These are phyloP conservation scores for Blechomonas ayalai DNA, from an alignment of 208 protist genomes.

Conservation along the genomic window DNA sequence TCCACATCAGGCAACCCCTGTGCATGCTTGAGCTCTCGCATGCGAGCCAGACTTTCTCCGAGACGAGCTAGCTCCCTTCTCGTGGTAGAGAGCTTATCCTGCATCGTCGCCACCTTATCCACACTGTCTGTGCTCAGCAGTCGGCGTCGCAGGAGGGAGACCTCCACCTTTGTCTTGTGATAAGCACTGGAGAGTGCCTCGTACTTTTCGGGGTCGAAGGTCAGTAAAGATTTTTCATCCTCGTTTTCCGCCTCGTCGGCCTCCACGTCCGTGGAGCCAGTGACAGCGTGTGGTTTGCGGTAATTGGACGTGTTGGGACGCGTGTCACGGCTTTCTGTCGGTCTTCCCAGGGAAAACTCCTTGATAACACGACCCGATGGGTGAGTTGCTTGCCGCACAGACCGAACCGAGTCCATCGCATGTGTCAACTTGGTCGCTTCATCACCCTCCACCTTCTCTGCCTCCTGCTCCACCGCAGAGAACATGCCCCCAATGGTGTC, in stretches of 20 bases:
- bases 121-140: slow-evolving; percentile 61
- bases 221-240: slow-evolving; percentile 4
- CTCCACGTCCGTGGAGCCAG: slow-evolving; percentile 1
- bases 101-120: slow-evolving; percentile 51
- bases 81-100: slow-evolving; percentile 37
- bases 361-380: slow-evolving; percentile 51
- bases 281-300: neutral
- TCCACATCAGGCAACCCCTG: neutral
- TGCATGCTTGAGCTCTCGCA: slow-evolving; percentile 30
- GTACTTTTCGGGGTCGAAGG: slow-evolving; percentile 40
- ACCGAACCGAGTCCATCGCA: slow-evolving; percentile 36
- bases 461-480: slow-evolving; percentile 37
- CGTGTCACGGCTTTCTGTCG: slow-evolving; percentile 2
- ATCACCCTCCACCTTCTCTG: slow-evolving; percentile 60
- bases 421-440: slow-evolving; percentile 48
- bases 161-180: slow-evolving; percentile 81
- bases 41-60: slow-evolving; percentile 47
- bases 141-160: slow-evolving; percentile 69
- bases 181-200: slow-evolving; percentile 67
- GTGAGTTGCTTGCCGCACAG: slow-evolving; percentile 58
- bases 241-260: slow-evolving; percentile 3
- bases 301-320: neutral
- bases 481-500: slow-evolving; percentile 40
- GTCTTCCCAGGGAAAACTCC: slow-evolving; percentile 72
- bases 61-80: slow-evolving; percentile 48